Conservation (phyloP, 1,284 basidiomycete species). For the Malassezia restricta region DNA sequence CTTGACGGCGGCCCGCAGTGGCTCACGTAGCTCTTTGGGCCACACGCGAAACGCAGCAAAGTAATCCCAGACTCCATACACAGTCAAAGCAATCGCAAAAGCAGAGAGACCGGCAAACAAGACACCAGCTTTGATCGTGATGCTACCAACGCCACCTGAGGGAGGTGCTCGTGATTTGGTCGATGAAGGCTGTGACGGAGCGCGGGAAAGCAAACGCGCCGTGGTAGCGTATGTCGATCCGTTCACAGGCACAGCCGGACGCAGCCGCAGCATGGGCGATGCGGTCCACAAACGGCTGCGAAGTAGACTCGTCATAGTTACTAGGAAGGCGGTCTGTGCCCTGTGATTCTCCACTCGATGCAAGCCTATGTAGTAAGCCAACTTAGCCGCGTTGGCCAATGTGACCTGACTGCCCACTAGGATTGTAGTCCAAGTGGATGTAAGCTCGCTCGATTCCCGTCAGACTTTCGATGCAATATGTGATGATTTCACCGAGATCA, state of each 20-base stretch:
- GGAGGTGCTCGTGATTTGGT: neutral
- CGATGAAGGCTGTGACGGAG: no score
- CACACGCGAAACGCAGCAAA: slow-evolving; percentile 43
- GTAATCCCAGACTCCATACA: slow-evolving; percentile 38
- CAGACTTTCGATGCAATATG: slow-evolving; percentile 37
- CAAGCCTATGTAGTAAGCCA: neutral
- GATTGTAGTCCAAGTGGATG: slow-evolving; percentile 27
- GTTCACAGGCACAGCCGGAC: neutral
- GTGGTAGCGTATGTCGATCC: neutral
- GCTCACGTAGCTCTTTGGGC: slow-evolving; percentile 39
- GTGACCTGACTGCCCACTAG: slow-evolving; percentile 33
- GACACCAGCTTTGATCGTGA: slow-evolving; percentile 6
- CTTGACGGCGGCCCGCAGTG: slow-evolving; percentile 41
- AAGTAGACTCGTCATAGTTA: no score
- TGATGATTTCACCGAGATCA: slow-evolving; percentile 24
- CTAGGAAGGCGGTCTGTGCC: no score
- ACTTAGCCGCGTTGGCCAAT: slow-evolving; percentile 26
- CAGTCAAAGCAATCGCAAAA: slow-evolving; percentile 35
- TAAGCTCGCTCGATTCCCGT: slow-evolving; percentile 31
- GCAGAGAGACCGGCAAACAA: slow-evolving; percentile 20
- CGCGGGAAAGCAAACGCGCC: no score
- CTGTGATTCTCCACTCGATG: no score
- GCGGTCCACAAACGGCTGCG: no score
- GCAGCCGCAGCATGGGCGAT: neutral
- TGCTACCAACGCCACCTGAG: neutral